Conservation (phyloP, 305 asterid genomes). For the Salvia sclarea region DNA sequence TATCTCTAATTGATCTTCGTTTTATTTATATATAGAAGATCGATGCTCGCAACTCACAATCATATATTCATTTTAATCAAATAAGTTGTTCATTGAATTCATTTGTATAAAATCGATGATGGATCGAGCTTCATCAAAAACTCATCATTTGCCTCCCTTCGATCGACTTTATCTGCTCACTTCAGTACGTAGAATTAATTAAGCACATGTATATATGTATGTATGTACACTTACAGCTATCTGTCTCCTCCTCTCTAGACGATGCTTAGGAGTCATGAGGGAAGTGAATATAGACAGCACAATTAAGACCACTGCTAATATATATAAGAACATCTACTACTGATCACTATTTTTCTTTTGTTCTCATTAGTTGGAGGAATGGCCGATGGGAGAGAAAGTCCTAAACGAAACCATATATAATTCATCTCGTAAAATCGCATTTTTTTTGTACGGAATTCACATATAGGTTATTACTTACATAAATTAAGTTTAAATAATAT, state of each 20-base stretch:
- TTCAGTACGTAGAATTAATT: background rate
- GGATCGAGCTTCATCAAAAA: background rate
- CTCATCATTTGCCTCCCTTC: background rate
- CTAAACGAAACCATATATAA: no score
- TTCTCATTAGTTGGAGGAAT: no score
- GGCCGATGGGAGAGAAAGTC: no score
- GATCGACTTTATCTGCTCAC: no score
- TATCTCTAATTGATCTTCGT: background rate
- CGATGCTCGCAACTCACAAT: background rate
- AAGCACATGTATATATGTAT: no score
- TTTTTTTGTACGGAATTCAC: no score
- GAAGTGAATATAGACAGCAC: constrained; percentile 13
- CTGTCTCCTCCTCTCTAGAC: background rate
- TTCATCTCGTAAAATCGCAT: no score
- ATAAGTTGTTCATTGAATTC: constrained; percentile 20
- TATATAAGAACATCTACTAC: background rate
- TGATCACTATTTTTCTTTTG: background rate
- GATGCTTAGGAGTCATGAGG: constrained; percentile 11
- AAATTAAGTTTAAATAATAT: no score
- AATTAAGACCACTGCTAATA: background rate
- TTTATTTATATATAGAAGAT: background rate
- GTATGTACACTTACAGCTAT: background rate
- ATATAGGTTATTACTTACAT: no score
- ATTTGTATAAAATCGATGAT: constrained; percentile 23
- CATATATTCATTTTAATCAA: background rate